A percentile compares a stretch with the other conserved stretches of the same genome.
These are phyloP conservation scores for Fusarium poae DNA, from an alignment of 2,329 filamentous ascomycete genomes.

Conservation along the genomic window DNA sequence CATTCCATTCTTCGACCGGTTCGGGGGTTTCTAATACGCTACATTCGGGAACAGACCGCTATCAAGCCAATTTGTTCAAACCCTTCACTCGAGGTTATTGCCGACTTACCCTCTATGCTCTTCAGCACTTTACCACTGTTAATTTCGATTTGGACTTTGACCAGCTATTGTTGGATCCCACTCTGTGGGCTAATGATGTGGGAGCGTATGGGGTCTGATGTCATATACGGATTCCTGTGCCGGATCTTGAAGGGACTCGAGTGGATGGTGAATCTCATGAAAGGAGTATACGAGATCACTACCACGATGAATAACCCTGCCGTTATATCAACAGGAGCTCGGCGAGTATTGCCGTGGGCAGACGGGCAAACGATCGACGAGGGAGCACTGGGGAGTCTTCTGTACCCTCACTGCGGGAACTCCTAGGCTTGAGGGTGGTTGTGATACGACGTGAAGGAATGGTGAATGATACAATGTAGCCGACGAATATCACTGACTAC, in stretches of 20 bases:
- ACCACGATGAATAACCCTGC: conserved; percentile 3
- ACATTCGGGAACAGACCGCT: conserved; percentile 29
- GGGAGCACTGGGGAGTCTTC: conserved; percentile 24
- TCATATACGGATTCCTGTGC: conserved; percentile 29
- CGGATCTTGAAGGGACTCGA: conserved; percentile 8
- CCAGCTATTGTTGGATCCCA: conserved; percentile 39
- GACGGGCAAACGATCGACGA: conserved; percentile 28
- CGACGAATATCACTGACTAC: not conserved
- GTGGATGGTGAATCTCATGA: conserved; percentile 1
- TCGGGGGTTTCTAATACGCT: conserved; percentile 29
- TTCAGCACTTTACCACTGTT: conserved; percentile 29
- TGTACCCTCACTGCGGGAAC: conserved; percentile 20
- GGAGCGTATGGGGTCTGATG: conserved; percentile 35
- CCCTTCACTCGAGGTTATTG: conserved; percentile 28
- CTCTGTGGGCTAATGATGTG: conserved; percentile 38
- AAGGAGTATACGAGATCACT: not conserved
- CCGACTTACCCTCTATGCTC: conserved; percentile 36
- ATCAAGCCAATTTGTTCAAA: conserved; percentile 31
- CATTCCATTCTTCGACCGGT: conserved; percentile 36
- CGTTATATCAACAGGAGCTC: conserved; percentile 19
- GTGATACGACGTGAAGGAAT: conserved; percentile 12
- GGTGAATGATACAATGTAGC: conserved; percentile 1
- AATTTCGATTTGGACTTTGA: conserved; percentile 36
- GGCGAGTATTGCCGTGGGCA: conserved; percentile 25
- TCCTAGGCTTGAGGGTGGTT: not conserved